phyloP scores from a whole-genome alignment of 2,329 filamentous ascomycete genomes.

The Iodosphaeria phyllophila region DNA sequence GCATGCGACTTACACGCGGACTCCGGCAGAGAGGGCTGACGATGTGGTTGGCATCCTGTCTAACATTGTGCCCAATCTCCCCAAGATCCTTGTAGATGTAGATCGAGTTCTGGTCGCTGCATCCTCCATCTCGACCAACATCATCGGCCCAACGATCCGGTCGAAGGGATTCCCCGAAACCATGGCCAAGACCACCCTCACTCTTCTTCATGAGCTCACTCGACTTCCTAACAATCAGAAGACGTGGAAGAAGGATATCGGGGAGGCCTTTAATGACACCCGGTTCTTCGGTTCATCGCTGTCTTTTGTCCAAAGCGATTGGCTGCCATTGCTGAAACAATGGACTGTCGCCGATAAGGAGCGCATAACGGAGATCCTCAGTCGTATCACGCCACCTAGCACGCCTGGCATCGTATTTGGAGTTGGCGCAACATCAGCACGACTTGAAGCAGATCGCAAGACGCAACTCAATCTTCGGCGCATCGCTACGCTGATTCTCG shows the following conservation, averaged over 20 bases:
- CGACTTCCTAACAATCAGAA: constrained; percentile 68
- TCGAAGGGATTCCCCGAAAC: constrained; percentile 79
- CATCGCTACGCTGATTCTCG: constrained; percentile 61
- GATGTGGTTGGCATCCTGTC: constrained; percentile 69
- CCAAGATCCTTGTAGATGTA: constrained; percentile 66
- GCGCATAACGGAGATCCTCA: constrained; percentile 61
- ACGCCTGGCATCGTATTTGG: constrained; percentile 96
- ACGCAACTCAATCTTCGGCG: constrained; percentile 80
- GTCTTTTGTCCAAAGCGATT: constrained; percentile 47
- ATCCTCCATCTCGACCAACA: constrained; percentile 62
- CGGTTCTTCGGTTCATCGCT: constrained; percentile 63
- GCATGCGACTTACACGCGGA: constrained; percentile 11
- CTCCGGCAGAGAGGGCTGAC: constrained; percentile 35
- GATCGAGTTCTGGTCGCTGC: constrained; percentile 70
- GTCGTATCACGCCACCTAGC: constrained; percentile 64
- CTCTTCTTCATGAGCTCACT: constrained; percentile 58
- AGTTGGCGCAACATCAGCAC: constrained; percentile 84
- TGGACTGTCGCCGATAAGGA: constrained; percentile 82
- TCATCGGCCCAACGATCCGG: constrained; percentile 66
- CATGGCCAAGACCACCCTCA: constrained; percentile 50
- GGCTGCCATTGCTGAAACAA: constrained; percentile 70
- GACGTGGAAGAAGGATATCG: constrained; percentile 80
- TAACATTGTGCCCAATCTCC: constrained; percentile 59
- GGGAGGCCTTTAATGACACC: constrained; percentile 78
- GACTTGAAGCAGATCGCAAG: constrained; percentile 86